Evolutionary conservation across 345 rosid genomes (phyloP).

Genomic region (Gossypioides kirkii): DNA sequence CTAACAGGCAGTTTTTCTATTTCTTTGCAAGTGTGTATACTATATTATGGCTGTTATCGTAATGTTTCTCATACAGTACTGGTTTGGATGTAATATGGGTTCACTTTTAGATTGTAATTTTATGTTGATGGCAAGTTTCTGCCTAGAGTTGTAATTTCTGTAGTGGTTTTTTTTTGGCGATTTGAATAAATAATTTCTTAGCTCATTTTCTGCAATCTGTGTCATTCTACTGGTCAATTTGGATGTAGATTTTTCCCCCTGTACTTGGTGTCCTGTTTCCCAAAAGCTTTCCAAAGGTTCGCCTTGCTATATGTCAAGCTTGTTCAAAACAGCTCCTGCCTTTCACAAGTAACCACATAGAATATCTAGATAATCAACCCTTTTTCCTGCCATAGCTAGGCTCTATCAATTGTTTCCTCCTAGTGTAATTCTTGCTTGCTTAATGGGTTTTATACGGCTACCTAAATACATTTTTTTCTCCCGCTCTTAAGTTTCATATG

Average conservation of each 20-base stretch:
- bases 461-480: constrained; percentile 11
- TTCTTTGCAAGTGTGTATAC: neutral
- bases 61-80: neutral
- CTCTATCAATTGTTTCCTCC: constrained; percentile 12
- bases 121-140: neutral
- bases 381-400: neutral
- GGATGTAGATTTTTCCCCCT: neutral
- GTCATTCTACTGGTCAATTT: neutral
- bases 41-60: neutral
- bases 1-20: neutral
- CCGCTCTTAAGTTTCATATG: constrained; percentile 20
- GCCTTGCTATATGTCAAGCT: neutral
- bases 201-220: neutral
- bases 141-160: neutral
- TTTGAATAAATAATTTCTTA: neutral
- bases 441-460: constrained; percentile 11
- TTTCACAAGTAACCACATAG: neutral
- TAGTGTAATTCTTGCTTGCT: constrained; percentile 5
- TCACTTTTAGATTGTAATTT: neutral
- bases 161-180: neutral
- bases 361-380: neutral
- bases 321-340: neutral
- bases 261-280: neutral
- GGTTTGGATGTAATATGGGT: neutral
- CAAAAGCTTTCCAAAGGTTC: neutral